Base-by-base conservation (phyloP, 495 filamentous ascomycete species). In the Collariella sp. region DNA sequence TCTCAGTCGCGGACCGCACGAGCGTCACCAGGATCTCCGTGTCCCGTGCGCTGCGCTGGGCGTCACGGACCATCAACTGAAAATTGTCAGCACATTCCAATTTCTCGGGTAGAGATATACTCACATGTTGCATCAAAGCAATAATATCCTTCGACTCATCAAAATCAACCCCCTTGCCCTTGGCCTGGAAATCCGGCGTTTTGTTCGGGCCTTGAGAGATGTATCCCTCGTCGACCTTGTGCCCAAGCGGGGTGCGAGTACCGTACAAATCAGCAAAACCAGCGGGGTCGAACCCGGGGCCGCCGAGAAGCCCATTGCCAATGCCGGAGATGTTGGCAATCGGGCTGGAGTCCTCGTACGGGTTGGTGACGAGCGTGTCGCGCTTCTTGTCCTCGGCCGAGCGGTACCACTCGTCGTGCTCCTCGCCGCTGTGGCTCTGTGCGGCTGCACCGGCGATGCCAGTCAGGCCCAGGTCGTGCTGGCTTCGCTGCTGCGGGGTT, bases 21-120 rank as follows among this genome's bases (percentile, higher is more conserved):
- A 99, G 78, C 3, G 93, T 95, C 46, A 97, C 86, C 29, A 99
- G 70, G 49, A 99, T 96, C 71, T 97, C 93, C 1, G 93, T 99
- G 62, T 99, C 93, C 36, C 91, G 79, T 43, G 93, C 93, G 70
- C 94, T 96, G 33, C 93, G 88, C 72, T 96, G 91, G 39, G 90
- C 91, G 75, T 99, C 93, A 12, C 93, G 84, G 57, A 96, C 94
- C 65, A 93, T 97, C 56, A 98, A 85, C 79, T 91, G 50, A 61
- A 56, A 2, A 35, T 7, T n/a, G 64, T 82, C 55, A 82, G 68
- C 49, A 15, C 66, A 35, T n/a, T 15, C 23, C 23, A 12, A 13
- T 29, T 46, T 24, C 10, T 29, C 16, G 42, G 41, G 42, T 9
- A 50, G 24, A 36, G 36, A 46, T 33, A 40, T 34, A 73, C 83